Evolutionary conservation across 805 yeast species (phyloP).

Genomic region (Yamadazyma nakazawae): DNA sequence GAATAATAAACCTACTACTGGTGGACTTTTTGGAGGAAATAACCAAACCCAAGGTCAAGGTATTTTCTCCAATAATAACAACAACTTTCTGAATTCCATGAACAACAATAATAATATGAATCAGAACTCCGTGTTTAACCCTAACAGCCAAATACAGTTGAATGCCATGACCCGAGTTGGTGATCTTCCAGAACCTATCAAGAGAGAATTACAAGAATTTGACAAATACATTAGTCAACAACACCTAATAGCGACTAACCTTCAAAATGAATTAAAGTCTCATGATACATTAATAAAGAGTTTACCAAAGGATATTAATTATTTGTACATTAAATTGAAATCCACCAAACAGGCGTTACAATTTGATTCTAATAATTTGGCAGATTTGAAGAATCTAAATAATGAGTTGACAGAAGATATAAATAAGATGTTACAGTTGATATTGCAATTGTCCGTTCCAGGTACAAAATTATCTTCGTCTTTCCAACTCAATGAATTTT

Average conservation of each 20-base stretch:
- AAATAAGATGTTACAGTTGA: slow-evolving; percentile 51
- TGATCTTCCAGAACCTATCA: slow-evolving; percentile 69
- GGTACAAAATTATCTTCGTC: slow-evolving; percentile 56
- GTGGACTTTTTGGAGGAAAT: slow-evolving; percentile 25
- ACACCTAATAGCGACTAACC: slow-evolving; percentile 65
- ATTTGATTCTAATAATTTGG: slow-evolving; percentile 41
- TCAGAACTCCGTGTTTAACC: slow-evolving; percentile 15
- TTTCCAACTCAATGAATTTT: slow-evolving; percentile 54
- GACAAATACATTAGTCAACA: slow-evolving; percentile 73
- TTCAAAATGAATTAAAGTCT: slow-evolving; percentile 57
- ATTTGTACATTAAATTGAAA: slow-evolving; percentile 56
- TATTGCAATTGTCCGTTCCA: slow-evolving; percentile 49
- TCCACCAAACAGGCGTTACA: slow-evolving; percentile 63
- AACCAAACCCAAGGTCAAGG: slow-evolving; percentile 12
- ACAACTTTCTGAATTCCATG: neutral
- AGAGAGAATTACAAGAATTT: slow-evolving; percentile 64
- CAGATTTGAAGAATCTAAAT: slow-evolving; percentile 31
- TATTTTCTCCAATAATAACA: slow-evolving; percentile 1
- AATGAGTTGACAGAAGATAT: slow-evolving; percentile 47
- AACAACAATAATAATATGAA: slow-evolving; percentile 5
- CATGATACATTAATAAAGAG: slow-evolving; percentile 65
- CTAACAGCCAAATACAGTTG: slow-evolving; percentile 40
- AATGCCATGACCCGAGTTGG: slow-evolving; percentile 74
- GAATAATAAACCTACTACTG: slow-evolving; percentile 7
- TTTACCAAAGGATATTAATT: slow-evolving; percentile 70